These are phyloP conservation scores for Wakefieldia striispora DNA, from an alignment of 768 basidiomycete species.

Conservation along the genomic window DNA sequence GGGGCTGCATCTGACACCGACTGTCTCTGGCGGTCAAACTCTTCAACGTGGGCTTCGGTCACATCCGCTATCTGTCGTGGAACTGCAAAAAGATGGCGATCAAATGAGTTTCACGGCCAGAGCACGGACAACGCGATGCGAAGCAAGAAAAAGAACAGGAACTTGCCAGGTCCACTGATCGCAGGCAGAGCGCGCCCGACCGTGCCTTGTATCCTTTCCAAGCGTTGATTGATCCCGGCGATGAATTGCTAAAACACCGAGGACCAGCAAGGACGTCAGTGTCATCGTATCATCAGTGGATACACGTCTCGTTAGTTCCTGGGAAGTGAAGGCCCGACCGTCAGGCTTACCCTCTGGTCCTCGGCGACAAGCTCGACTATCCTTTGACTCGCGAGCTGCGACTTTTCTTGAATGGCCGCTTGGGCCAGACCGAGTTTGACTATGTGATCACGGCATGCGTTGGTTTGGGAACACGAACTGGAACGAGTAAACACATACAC, in stretches of 20 bases:
- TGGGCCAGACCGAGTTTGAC: slow-evolving; percentile 13
- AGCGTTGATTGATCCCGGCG: slow-evolving; percentile 10
- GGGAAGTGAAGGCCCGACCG: neutral
- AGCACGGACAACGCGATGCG: neutral
- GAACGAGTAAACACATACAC: slow-evolving; percentile 1
- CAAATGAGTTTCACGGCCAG: neutral
- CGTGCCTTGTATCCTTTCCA: slow-evolving; percentile 12
- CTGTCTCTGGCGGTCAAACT: slow-evolving; percentile 5
- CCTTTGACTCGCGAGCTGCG: slow-evolving; percentile 9
- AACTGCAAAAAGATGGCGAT: neutral
- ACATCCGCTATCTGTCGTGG: slow-evolving; percentile 11
- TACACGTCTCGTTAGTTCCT: no score
- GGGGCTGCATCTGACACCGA: slow-evolving; percentile 1
- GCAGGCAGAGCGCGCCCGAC: slow-evolving; percentile 12
- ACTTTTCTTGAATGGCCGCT: slow-evolving; percentile 17
- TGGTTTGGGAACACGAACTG: no score
- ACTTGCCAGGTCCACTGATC: slow-evolving; percentile 10
- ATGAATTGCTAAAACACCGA: slow-evolving; percentile 6
- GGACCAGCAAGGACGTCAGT: neutral
- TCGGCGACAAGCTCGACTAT: slow-evolving; percentile 15
- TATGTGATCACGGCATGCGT: neutral
- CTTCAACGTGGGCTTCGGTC: slow-evolving; percentile 11
- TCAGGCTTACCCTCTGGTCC: slow-evolving; percentile 9
- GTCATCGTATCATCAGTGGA: no score
- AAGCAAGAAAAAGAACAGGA: neutral